Conservation (phyloP, 768 basidiomycete species). For the Suillus luteus region DNA sequence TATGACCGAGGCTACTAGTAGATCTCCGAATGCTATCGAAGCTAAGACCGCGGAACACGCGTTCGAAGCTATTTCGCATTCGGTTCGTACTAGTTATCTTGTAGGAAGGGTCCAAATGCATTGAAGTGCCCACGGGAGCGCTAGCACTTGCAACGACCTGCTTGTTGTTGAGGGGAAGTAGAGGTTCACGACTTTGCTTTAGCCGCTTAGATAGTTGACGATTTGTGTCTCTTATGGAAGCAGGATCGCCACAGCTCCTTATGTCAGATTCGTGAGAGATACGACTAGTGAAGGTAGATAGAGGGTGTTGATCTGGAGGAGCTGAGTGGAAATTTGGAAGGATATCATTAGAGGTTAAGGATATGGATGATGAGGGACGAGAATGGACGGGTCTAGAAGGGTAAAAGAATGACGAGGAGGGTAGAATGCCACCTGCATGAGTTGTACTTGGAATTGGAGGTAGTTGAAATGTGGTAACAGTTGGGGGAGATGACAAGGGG, state of each 20-base stretch:
- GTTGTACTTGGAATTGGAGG: conserved; percentile 40
- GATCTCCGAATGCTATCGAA: conserved; percentile 50
- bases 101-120: conserved; percentile 14
- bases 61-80: conserved; percentile 63
- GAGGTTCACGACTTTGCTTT: conserved; percentile 73
- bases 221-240: conserved; percentile 27
- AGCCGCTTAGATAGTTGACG: conserved; percentile 39
- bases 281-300: conserved; percentile 41
- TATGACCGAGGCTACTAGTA: conserved; percentile 17
- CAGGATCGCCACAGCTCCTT: conserved; percentile 27
- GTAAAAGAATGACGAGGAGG: conserved; percentile 78
- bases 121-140: conserved; percentile 28
- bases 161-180: conserved; percentile 51
- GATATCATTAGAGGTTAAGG: conserved; percentile 36
- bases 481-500: conserved; percentile 31
- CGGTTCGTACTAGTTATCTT: conserved; percentile 24
- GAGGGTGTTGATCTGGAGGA: conserved; percentile 38
- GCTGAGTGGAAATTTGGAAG: conserved; percentile 27
- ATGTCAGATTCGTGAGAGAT: conserved; percentile 45
- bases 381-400: conserved; percentile 63
- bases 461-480: conserved; percentile 28
- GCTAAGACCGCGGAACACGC: conserved; percentile 53
- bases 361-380: conserved; percentile 40
- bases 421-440: conserved; percentile 74
- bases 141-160: conserved; percentile 7